These are phyloP conservation scores for Triglochin maritima DNA, from an alignment of 106 monocot species.

Conservation along the genomic window DNA sequence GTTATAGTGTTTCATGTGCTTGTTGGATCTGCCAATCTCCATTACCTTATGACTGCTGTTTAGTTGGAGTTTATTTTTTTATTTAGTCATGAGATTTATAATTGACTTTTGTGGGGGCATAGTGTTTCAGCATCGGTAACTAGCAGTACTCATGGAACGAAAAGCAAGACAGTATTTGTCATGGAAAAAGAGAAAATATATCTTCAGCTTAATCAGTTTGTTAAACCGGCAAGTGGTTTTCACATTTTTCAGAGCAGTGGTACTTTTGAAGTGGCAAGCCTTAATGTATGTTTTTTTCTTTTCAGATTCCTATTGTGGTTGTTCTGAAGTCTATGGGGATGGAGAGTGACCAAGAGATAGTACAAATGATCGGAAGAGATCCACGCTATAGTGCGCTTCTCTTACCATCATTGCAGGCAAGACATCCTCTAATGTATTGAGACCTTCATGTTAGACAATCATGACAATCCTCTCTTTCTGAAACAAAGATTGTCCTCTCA, in stretches of 20 bases:
- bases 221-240: constrained; percentile 44
- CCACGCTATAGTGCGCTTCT: constrained; percentile 72
- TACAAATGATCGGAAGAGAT: constrained; percentile 95
- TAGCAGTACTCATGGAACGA: constrained; percentile 84
- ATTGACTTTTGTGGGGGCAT: not conserved
- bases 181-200: constrained; percentile 92
- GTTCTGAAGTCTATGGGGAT: constrained; percentile 92
- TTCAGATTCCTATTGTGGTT: constrained; percentile 74
- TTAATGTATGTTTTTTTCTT: not conserved
- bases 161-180: constrained; percentile 88
- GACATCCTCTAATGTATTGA: not conserved
- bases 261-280: not conserved
- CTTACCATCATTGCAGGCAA: constrained; percentile 82
- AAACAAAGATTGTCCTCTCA: no score
- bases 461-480: no score
- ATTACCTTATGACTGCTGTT: no score
- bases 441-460: not conserved
- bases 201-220: constrained; percentile 83
- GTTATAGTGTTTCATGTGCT: no score
- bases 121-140: constrained; percentile 91
- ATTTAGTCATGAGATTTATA: not conserved
- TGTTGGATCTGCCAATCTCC: no score
- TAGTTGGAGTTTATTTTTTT: no score
- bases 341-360: constrained; percentile 93
- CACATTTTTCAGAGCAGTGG: not conserved